Conservation (phyloP, 108 stramenopile genomes). For the Phaeodactylum tricornutum region DNA sequence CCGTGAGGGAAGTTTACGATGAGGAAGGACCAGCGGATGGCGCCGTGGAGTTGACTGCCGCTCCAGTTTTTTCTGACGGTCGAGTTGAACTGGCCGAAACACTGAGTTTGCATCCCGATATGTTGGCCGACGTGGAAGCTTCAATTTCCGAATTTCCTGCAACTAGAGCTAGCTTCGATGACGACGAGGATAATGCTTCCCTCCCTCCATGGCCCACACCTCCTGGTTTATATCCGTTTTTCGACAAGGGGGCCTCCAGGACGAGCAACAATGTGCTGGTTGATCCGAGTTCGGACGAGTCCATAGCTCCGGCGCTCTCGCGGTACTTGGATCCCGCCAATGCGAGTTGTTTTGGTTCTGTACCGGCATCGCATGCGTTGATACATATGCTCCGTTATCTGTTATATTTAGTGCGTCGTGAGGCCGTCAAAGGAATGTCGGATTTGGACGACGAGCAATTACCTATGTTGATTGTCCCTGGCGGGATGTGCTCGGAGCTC, state of each 20-base stretch:
- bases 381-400: slow-evolving; percentile 39
- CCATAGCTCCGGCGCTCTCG: slow-evolving; percentile 1
- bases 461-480: slow-evolving; percentile 9
- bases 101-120: background rate
- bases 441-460: too few relatives aligned
- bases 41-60: background rate
- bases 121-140: slow-evolving; percentile 11
- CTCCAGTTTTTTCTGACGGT: background rate
- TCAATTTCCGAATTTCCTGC: slow-evolving; percentile 6
- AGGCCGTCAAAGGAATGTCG: slow-evolving; percentile 2
- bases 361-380: slow-evolving; percentile 57
- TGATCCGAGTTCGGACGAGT: slow-evolving; percentile 4
- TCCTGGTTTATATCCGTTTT: slow-evolving; percentile 14
- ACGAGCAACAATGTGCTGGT: slow-evolving; percentile 3
- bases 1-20: background rate
- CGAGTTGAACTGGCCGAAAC: background rate
- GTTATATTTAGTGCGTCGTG: slow-evolving; percentile 20
- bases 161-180: background rate
- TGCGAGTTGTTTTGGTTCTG: slow-evolving; percentile 41
- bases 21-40: background rate
- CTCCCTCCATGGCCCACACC: slow-evolving; percentile 27
- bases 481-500: slow-evolving; percentile 25
- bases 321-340: slow-evolving; percentile 48
- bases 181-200: background rate
- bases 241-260: slow-evolving; percentile 2